Evolutionary conservation across 177 flowering plant species (phyloP).

Genomic region (Telopea speciosissima): DNA sequence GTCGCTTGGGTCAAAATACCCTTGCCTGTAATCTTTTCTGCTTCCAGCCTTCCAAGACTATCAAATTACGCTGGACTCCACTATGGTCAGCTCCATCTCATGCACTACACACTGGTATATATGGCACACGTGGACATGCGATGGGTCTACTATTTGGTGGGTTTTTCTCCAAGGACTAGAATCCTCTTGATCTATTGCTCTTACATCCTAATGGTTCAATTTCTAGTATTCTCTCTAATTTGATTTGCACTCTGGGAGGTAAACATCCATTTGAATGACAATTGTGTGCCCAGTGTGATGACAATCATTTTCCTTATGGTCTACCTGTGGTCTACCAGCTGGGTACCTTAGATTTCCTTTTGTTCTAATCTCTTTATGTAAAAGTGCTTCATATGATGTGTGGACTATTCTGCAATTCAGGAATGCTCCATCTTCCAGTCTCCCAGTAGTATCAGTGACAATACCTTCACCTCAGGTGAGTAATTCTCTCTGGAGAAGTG

Average conservation of each 20-base stretch:
- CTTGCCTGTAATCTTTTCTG: background rate
- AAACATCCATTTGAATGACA: background rate
- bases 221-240: background rate
- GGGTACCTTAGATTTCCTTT: constrained; percentile 7
- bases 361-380: background rate
- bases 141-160: background rate
- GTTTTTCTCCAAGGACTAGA: background rate
- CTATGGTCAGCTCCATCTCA: background rate
- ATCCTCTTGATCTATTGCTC: background rate
- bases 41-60: background rate
- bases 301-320: too few relatives aligned
- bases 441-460: constrained; percentile 40
- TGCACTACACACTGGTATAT: background rate
- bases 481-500: background rate
- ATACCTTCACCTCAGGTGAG: constrained; percentile 63
- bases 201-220: background rate
- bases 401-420: constrained; percentile 30
- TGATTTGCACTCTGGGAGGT: background rate
- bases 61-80: background rate
- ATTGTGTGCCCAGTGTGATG: background rate
- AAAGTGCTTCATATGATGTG: constrained; percentile 1
- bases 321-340: background rate
- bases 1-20: background rate
- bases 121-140: background rate
- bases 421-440: constrained; percentile 32